These are phyloP conservation scores for Microbotryomycetes sp. DNA, from an alignment of 1,284 basidiomycete species.

Conservation along the genomic window DNA sequence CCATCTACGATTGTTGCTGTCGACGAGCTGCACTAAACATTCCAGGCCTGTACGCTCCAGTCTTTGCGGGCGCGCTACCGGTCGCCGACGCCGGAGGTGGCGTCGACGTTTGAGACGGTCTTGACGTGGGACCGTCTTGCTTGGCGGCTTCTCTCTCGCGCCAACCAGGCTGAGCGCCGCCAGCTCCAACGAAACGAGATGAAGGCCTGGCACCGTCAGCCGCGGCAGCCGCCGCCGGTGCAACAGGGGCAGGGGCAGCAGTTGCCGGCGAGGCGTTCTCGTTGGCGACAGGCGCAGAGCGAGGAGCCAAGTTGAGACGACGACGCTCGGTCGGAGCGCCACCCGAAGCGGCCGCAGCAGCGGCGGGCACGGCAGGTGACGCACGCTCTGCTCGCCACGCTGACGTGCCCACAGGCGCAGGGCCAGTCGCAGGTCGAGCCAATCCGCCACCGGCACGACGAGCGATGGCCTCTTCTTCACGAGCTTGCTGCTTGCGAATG, in stretches of 20 bases:
- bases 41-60: neutral
- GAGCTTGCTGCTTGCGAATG: slow-evolving; percentile 53
- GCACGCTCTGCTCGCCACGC: slow-evolving; percentile 25
- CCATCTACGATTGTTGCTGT: neutral
- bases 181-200: slow-evolving; percentile 16
- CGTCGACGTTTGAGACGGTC: neutral
- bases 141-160: slow-evolving; percentile 18
- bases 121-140: neutral
- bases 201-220: slow-evolving; percentile 6
- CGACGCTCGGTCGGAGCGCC: slow-evolving; percentile 21
- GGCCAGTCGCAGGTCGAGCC: neutral
- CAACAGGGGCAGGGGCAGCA: slow-evolving; percentile 10
- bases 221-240: slow-evolving; percentile 5
- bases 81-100: neutral
- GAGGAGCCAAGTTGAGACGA: slow-evolving; percentile 17
- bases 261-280: neutral
- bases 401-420: slow-evolving; percentile 16
- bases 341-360: slow-evolving; percentile 1
- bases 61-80: neutral
- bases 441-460: slow-evolving; percentile 7
- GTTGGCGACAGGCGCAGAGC: slow-evolving; percentile 6
- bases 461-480: slow-evolving; percentile 64
- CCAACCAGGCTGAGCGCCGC: slow-evolving; percentile 12
- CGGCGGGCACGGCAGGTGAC: neutral
- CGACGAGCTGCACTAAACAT: neutral